Percentiles rank a stretch among this genome's conserved stretches.
Evolutionary conservation across 2,329 filamentous ascomycete species (phyloP).

Genomic region (Coniochaeta pulveracea): DNA sequence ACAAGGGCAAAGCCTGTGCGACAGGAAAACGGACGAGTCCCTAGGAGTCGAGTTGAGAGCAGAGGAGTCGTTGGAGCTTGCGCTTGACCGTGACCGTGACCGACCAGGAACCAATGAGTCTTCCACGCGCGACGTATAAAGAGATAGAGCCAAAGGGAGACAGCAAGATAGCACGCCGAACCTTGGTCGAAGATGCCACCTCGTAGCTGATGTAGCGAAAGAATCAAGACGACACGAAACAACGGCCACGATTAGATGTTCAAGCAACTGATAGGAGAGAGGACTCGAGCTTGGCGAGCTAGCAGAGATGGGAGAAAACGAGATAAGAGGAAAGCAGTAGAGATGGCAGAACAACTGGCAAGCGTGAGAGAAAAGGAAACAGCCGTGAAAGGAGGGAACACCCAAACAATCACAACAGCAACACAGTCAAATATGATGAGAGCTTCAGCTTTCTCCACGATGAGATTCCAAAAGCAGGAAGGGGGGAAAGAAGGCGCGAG

Average conservation of each 20-base stretch:
- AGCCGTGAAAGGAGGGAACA: constrained; percentile 27
- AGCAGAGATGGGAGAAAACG: constrained; percentile 9
- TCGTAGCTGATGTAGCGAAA: too few relatives aligned
- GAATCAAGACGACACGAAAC: too few relatives aligned
- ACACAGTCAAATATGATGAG: constrained; percentile 22
- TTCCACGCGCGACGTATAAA: too few relatives aligned
- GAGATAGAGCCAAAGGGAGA: too few relatives aligned
- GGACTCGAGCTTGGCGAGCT: neutral
- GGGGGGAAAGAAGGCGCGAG: constrained; percentile 9
- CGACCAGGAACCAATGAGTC: too few relatives aligned
- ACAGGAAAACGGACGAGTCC: constrained; percentile 1
- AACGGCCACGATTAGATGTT: too few relatives aligned
- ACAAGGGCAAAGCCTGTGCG: neutral
- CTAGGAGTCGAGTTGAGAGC: constrained; percentile 5
- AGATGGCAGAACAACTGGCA: constrained; percentile 8
- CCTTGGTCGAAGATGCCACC: too few relatives aligned
- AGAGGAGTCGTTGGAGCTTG: constrained; percentile 5
- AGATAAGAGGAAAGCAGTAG: constrained; percentile 13
- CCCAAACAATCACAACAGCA: constrained; percentile 25
- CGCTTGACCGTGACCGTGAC: too few relatives aligned
- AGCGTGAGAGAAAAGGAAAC: constrained; percentile 20
- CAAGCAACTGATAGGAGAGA: too few relatives aligned
- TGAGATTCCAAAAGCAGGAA: constrained; percentile 18
- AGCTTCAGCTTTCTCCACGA: constrained; percentile 20
- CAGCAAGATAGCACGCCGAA: too few relatives aligned